Percentiles rank a stretch among this genome's conserved stretches.
phyloP scores from a whole-genome alignment of 495 filamentous ascomycete genomes.

The Friedmanniomyces endolithicus region DNA sequence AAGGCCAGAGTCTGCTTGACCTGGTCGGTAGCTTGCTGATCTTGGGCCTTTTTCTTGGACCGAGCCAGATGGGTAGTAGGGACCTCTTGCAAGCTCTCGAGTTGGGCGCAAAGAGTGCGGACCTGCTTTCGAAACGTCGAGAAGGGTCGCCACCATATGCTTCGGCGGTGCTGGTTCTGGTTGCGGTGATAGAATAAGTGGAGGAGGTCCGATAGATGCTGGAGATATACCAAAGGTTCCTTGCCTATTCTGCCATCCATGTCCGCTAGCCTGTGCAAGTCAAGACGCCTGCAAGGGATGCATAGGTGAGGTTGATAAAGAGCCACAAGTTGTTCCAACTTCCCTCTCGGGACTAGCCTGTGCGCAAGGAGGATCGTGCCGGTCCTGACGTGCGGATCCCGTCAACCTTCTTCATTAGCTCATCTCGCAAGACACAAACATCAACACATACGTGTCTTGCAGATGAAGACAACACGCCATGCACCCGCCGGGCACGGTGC shows the following conservation, averaged over 20 bases:
- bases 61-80: slow-evolving; percentile 11
- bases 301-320: too few species aligned
- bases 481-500: too few species aligned
- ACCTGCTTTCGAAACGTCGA: slow-evolving; percentile 14
- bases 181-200: slow-evolving; percentile 24
- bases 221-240: background rate
- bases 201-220: slow-evolving; percentile 15
- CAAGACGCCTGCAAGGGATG: too few species aligned
- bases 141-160: slow-evolving; percentile 24
- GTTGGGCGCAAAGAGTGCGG: background rate
- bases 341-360: too few species aligned
- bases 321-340: too few species aligned
- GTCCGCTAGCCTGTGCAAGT: too few species aligned
- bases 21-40: background rate
- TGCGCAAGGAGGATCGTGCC: too few species aligned
- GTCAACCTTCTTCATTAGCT: too few species aligned
- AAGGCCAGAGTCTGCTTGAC: slow-evolving; percentile 1
- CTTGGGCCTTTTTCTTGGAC: slow-evolving; percentile 6
- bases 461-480: too few species aligned
- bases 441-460: too few species aligned
- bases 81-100: background rate
- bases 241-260: background rate
- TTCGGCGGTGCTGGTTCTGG: slow-evolving; percentile 25
- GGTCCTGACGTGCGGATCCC: too few species aligned
- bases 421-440: too few species aligned